Conservation (phyloP, 495 filamentous ascomycete species). For the Oidiodendron maius region DNA sequence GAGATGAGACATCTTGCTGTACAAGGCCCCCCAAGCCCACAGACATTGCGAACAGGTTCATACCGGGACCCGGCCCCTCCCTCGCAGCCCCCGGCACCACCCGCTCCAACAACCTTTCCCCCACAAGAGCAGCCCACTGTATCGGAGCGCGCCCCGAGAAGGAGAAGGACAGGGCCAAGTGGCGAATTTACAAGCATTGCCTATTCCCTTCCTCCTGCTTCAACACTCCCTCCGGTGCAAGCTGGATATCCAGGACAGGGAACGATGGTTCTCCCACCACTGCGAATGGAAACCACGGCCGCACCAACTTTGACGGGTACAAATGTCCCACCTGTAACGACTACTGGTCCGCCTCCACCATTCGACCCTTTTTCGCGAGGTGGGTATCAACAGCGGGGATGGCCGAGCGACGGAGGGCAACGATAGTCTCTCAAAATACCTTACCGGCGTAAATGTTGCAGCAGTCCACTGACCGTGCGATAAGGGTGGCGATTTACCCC, state of each 20-base stretch:
- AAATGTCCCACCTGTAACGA: constrained; percentile 8
- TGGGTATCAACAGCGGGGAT: constrained; percentile 17
- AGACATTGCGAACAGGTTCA: constrained; percentile 8
- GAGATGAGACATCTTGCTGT: constrained; percentile 42
- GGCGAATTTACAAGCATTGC: constrained; percentile 20
- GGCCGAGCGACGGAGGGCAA: constrained; percentile 17
- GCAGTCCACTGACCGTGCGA: no score
- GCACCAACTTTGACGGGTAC: neutral
- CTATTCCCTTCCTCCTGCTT: constrained; percentile 17
- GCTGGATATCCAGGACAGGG: constrained; percentile 7
- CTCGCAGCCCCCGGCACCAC: constrained; percentile 7
- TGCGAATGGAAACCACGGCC: constrained; percentile 17
- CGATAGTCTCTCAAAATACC: neutral
- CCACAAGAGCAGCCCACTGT: neutral
- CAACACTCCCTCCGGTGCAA: constrained; percentile 19
- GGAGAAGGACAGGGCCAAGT: constrained; percentile 17
- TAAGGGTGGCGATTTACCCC: no score
- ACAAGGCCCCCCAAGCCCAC: constrained; percentile 41
- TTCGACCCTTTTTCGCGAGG: constrained; percentile 16
- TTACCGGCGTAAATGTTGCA: no score
- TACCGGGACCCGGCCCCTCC: constrained; percentile 8
- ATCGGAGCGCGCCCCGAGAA: constrained; percentile 17
- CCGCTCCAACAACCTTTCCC: neutral
- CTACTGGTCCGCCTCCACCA: constrained; percentile 10
- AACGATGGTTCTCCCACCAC: constrained; percentile 16